Evolutionary conservation across 768 basidiomycete species (phyloP), one percentile per base, ranked within the genome.

Genomic region (Termitomyces sp.): DNA sequence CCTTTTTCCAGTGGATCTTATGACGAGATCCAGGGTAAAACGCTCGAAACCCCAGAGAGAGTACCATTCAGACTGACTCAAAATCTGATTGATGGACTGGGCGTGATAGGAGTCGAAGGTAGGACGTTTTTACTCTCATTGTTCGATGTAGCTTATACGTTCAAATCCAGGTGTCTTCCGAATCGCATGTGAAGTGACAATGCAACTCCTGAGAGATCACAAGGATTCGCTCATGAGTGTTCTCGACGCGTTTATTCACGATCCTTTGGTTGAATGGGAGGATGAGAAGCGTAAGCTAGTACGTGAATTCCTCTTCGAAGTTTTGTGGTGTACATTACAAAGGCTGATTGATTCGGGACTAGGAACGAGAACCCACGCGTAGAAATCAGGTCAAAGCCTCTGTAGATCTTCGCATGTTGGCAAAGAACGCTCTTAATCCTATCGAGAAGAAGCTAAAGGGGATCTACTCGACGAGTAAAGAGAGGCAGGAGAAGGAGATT

Each of bases 231-330:
- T 99, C 52, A 94, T 94, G 88, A 95, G 86, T 66, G 92, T 98
- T 0, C 80, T 99, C 36, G 96, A 98, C 65, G 92, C 97, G 1
- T 98, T 98, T 68, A 84, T 95, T 29, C 96, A 98, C 62, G 97
- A 99, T 68, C 97, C 97, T 1, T 79, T 99, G 3, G 88, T 95
- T 31, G 96, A 98, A 69, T 98, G 94, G 92, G 89, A 92, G 57
- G 87, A 92, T 40, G 85, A 90, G 66, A 85, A 84, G 57, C 80
- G 85, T 13, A 87, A 82, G 64, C 70, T 83, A 66, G 83, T 86
- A 56, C 23, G 76, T 58, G 13, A 16, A 22, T 39, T 22, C 27
- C 20, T 27, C 25, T 16, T 31, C 3, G 11, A 20, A 5, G 5
- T 22, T 29, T 22, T 29, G 12, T 18, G n/a, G n/a, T n/a, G n/a